Conservation (phyloP, 371 early-diverging fungal species). For the Saksenaea oblongispora region DNA sequence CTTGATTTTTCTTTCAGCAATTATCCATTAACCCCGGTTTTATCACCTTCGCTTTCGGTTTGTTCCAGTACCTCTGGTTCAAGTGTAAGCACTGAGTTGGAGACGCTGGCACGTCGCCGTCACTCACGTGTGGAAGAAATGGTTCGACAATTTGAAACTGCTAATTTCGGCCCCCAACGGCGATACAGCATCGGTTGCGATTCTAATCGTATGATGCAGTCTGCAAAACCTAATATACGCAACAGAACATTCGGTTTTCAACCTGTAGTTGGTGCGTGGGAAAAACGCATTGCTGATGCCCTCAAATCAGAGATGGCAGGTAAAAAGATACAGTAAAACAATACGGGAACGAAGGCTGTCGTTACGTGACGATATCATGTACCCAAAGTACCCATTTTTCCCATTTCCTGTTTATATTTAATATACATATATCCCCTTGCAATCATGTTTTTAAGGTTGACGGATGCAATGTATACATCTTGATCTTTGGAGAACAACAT, state of each 20-base stretch:
- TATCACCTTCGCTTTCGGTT: constrained; percentile 17
- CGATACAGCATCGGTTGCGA: constrained; percentile 12
- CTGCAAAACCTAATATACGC: constrained; percentile 11
- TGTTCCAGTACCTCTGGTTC: constrained; percentile 8
- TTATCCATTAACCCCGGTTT: neutral
- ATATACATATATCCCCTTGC: no score
- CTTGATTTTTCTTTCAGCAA: neutral
- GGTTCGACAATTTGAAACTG: constrained; percentile 15
- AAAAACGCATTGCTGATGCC: constrained; percentile 13
- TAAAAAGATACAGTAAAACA: neutral
- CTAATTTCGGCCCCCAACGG: neutral
- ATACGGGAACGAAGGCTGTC: no score
- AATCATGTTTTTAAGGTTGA: no score
- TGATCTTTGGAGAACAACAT: no score
- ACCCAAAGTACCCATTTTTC: no score
- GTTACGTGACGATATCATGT: no score
- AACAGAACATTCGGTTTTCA: constrained; percentile 20
- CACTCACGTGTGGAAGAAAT: constrained; percentile 20
- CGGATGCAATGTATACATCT: no score
- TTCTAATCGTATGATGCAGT: neutral
- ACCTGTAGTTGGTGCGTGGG: constrained; percentile 20
- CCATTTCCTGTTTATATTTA: no score
- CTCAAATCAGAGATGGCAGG: neutral
- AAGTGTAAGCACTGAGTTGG: constrained; percentile 1
- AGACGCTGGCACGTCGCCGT: constrained; percentile 11